Percentiles rank a stretch among this genome's conserved stretches.
Evolutionary conservation across 495 filamentous ascomycete species (phyloP).

Genomic region (Gamarada debralockiae): DNA sequence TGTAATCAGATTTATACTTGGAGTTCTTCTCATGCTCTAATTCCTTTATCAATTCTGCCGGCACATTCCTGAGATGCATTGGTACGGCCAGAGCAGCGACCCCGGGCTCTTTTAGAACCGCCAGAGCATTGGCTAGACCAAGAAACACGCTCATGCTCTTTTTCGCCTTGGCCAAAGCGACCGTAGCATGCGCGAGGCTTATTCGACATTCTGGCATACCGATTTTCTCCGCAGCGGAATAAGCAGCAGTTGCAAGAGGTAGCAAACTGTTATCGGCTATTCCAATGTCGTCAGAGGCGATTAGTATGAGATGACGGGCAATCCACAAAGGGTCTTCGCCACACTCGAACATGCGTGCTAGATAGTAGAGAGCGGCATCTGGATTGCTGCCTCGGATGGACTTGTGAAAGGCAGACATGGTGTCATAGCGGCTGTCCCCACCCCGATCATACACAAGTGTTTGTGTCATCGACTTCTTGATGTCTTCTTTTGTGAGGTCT

Average conservation of each 20-base stretch:
- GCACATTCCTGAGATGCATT: constrained; percentile 83
- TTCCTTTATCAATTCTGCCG: constrained; percentile 84
- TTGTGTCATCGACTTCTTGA: constrained; percentile 82
- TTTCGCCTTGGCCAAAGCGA: constrained; percentile 72
- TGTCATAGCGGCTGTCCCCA: constrained; percentile 90
- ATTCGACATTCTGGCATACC: constrained; percentile 93
- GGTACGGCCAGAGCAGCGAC: constrained; percentile 75
- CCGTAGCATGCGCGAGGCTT: constrained; percentile 80
- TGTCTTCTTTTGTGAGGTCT: constrained; percentile 50
- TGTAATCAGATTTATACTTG: constrained; percentile 88
- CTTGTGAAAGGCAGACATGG: constrained; percentile 94
- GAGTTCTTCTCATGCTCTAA: constrained; percentile 82
- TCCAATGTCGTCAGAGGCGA: constrained; percentile 87
- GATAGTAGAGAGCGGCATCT: constrained; percentile 85
- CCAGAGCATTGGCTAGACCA: constrained; percentile 67
- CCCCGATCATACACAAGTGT: constrained; percentile 92
- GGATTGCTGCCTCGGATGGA: constrained; percentile 80
- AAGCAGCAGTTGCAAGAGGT: constrained; percentile 75
- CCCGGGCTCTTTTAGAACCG: constrained; percentile 69
- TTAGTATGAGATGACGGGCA: constrained; percentile 82
- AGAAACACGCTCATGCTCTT: constrained; percentile 85
- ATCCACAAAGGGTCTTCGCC: constrained; percentile 92
- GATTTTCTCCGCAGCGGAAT: constrained; percentile 79
- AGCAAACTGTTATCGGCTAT: constrained; percentile 83
- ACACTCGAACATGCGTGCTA: constrained; percentile 87